Conservation (phyloP, 1,284 basidiomycete genomes). For the Trichosporon ovoides region DNA sequence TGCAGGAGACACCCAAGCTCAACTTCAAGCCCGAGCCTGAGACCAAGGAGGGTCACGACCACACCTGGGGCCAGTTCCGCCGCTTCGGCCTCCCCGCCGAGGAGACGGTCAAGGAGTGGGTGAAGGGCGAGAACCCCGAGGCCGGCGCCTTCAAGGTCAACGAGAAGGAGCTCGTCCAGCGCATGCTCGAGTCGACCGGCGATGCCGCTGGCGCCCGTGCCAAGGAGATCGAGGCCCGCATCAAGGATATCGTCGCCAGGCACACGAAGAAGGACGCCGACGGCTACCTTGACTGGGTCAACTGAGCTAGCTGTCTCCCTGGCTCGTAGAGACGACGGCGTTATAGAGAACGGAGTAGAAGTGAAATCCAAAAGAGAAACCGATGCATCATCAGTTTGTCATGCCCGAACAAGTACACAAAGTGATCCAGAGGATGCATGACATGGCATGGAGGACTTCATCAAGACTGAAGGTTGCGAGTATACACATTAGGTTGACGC, state of each 20-base stretch:
- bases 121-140: conserved; percentile 37
- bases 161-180: conserved; percentile 36
- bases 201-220: conserved; percentile 27
- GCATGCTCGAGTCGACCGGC: conserved; percentile 29
- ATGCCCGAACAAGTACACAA: conserved; percentile 6
- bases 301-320: conserved; percentile 7
- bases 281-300: conserved; percentile 41
- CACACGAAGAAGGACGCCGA: conserved; percentile 34
- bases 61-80: conserved; percentile 47
- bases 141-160: conserved; percentile 46
- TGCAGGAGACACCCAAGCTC: conserved; percentile 51
- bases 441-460: not conserved
- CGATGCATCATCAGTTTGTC: conserved; percentile 15
- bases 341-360: not conserved
- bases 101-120: conserved; percentile 28
- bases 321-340: not conserved
- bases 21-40: conserved; percentile 28
- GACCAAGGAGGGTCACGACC: conserved; percentile 27
- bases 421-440: not conserved
- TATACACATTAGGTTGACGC: conserved; percentile 20
- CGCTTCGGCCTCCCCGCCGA: conserved; percentile 45
- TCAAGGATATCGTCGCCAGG: conserved; percentile 30
- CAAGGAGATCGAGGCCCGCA: conserved; percentile 28
- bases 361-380: conserved; percentile 5
- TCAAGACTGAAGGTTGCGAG: not conserved